Conservation (phyloP, 2,329 filamentous ascomycete genomes). For the Colletotrichum filicis region DNA sequence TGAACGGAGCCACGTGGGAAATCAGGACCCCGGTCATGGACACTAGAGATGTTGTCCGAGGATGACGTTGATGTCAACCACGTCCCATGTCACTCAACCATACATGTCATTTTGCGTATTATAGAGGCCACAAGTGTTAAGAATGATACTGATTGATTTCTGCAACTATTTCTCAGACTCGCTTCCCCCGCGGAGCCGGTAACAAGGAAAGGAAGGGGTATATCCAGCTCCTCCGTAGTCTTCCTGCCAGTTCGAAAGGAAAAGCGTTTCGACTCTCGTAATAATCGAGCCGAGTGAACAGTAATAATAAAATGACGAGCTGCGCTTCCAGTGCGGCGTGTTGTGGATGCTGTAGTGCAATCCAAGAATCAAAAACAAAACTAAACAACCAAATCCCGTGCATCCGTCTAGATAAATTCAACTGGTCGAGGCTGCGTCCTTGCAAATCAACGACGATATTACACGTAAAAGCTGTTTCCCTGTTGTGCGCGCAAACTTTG, state of each 20-base stretch:
- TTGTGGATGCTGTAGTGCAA: neutral
- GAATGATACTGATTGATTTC: slow-evolving; percentile 9
- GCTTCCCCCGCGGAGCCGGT: neutral
- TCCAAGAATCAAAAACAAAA: slow-evolving; percentile 1
- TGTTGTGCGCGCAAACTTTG: neutral
- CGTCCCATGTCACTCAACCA: neutral
- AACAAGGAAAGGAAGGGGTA: slow-evolving; percentile 32
- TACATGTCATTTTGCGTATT: neutral
- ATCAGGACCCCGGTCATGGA: neutral
- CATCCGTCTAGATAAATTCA: slow-evolving; percentile 1
- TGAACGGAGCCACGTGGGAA: neutral
- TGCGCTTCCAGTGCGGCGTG: slow-evolving; percentile 16
- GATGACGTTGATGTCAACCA: neutral
- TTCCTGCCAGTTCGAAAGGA: slow-evolving; percentile 22
- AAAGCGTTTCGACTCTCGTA: slow-evolving; percentile 11
- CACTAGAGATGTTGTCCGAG: neutral
- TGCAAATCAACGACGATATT: slow-evolving; percentile 7
- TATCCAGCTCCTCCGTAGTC: slow-evolving; percentile 26
- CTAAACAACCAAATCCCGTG: neutral
- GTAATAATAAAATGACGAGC: neutral
- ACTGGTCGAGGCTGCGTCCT: neutral
- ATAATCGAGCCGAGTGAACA: slow-evolving; percentile 17
- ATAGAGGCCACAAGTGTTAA: neutral
- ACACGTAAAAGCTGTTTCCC: slow-evolving; percentile 6
- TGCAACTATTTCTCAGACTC: neutral